Percentiles rank a stretch among this genome's conserved stretches.
phyloP scores from a whole-genome alignment of 768 basidiomycete species.

The Lentinula lateritia region DNA sequence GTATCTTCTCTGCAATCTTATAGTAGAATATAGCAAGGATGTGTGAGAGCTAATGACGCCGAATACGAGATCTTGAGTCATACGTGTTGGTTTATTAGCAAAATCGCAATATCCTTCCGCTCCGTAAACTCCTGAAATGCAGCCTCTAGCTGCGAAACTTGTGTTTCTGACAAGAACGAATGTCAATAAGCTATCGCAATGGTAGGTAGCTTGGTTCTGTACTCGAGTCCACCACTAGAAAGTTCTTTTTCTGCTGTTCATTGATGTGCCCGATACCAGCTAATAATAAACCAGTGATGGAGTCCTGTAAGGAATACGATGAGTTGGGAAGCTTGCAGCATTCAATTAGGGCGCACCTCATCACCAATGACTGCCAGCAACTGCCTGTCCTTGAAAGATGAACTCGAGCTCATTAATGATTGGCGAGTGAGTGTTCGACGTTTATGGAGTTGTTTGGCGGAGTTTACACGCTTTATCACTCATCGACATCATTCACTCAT shows the following conservation, averaged over 20 bases:
- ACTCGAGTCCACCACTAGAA: slow-evolving; percentile 94
- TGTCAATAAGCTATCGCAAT: neutral
- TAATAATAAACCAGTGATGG: slow-evolving; percentile 91
- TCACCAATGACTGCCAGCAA: slow-evolving; percentile 96
- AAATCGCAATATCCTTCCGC: slow-evolving; percentile 91
- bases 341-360: slow-evolving; percentile 52
- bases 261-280: slow-evolving; percentile 93
- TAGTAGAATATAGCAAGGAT: slow-evolving; percentile 5
- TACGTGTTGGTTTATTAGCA: slow-evolving; percentile 98
- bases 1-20: slow-evolving; percentile 95
- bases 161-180: slow-evolving; percentile 62
- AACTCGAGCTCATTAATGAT: slow-evolving; percentile 39
- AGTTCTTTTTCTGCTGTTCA: slow-evolving; percentile 94
- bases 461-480: neutral
- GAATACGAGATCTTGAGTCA: slow-evolving; percentile 21
- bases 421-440: slow-evolving; percentile 13
- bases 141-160: slow-evolving; percentile 83
- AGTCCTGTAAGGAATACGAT: slow-evolving; percentile 56
- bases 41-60: neutral
- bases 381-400: slow-evolving; percentile 74
- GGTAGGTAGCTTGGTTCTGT: slow-evolving; percentile 17
- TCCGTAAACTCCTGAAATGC: slow-evolving; percentile 94
- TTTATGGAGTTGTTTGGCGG: neutral
- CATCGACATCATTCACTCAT: too few species aligned
- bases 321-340: slow-evolving; percentile 4